Conservation (phyloP, 257 asterid genomes). For the Vinca minor region DNA sequence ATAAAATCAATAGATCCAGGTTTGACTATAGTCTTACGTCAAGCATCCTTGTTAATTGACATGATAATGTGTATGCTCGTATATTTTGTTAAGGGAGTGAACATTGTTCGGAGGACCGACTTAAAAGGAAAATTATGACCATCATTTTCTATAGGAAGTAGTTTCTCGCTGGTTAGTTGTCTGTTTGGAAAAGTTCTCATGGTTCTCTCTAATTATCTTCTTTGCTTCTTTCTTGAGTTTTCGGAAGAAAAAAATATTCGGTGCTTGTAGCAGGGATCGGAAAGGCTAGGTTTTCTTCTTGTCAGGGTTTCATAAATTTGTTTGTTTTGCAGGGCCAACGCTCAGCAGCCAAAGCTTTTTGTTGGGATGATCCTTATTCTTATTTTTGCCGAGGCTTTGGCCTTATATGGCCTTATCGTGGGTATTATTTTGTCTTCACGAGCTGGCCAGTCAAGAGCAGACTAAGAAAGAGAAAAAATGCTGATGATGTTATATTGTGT, state of each 20-base stretch:
- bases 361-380: too few species aligned
- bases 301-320: not conserved
- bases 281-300: not conserved
- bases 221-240: too few species aligned
- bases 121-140: not conserved
- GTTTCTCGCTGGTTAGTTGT: not conserved
- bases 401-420: conserved; percentile 34
- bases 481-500: not conserved
- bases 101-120: not conserved
- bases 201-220: not conserved
- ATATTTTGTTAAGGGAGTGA: not conserved
- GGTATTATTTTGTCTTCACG: conserved; percentile 30
- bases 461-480: conserved; percentile 7
- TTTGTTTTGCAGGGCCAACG: conserved; percentile 25
- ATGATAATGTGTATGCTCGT: not conserved
- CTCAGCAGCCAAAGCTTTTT: conserved; percentile 31
- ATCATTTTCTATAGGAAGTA: not conserved
- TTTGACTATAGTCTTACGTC: not conserved
- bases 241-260: not conserved
- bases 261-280: not conserved
- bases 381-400: too few species aligned
- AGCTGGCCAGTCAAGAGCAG: conserved; percentile 34
- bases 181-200: not conserved
- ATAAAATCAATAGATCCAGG: too few species aligned
- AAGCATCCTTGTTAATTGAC: not conserved